Evolutionary conservation across 352 stramenopile species (phyloP).

Genomic region (Phytopythium aichiense): DNA sequence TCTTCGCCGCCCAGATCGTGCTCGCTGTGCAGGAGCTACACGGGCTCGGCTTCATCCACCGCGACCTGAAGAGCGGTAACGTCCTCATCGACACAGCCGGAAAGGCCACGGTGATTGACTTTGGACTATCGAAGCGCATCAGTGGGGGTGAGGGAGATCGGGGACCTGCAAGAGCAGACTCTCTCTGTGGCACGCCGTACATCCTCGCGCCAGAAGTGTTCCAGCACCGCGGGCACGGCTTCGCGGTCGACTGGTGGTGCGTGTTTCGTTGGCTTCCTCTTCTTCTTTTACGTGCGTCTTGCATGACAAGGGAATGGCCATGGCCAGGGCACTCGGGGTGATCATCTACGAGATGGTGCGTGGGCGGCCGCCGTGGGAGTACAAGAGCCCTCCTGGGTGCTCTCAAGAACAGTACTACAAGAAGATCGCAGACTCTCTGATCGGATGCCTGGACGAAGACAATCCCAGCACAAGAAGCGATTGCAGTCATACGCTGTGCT

Average conservation of each 20-base stretch:
- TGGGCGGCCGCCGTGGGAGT: slow-evolving; percentile 64
- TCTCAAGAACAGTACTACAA: slow-evolving; percentile 30
- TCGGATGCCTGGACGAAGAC: not conserved
- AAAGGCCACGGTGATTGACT: slow-evolving; percentile 65
- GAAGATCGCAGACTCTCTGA: slow-evolving; percentile 12
- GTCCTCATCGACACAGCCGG: slow-evolving; percentile 42
- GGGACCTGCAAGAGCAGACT: slow-evolving; percentile 17
- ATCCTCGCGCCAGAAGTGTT: slow-evolving; percentile 73
- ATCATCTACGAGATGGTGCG: slow-evolving; percentile 73
- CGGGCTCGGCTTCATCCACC: slow-evolving; percentile 50
- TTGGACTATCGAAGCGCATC: slow-evolving; percentile 46
- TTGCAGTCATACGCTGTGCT: not conserved
- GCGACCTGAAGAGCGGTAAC: slow-evolving; percentile 82
- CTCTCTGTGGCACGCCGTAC: slow-evolving; percentile 72
- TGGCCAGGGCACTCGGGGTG: slow-evolving; percentile 56
- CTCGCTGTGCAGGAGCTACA: slow-evolving; percentile 56
- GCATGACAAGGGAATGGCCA: not conserved
- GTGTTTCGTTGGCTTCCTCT: slow-evolving; percentile 3
- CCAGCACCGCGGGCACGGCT: slow-evolving; percentile 23
- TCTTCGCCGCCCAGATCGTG: slow-evolving; percentile 68
- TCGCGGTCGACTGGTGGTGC: slow-evolving; percentile 70
- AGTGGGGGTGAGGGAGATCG: not conserved
- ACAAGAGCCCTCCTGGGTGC: slow-evolving; percentile 28
- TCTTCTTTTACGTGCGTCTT: not conserved
- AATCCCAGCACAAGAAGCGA: slow-evolving; percentile 15